Evolutionary conservation across 192 early-diverging fungal species (phyloP).

Genomic region (Umbelopsis ramanniana): DNA sequence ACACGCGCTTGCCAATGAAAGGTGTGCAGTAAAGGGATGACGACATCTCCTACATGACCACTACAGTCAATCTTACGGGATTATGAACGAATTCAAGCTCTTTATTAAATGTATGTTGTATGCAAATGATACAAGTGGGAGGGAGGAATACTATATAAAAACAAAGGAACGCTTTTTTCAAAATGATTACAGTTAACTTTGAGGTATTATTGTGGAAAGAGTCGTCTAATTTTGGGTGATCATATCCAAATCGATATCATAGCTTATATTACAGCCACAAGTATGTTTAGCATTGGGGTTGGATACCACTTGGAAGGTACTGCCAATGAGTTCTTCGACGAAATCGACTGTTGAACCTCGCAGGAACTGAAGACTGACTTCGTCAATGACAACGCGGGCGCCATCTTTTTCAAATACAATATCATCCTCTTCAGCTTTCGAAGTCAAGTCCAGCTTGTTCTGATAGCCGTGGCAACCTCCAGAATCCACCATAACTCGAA

Average conservation of each 20-base stretch:
- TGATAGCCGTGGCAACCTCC: conserved; percentile 90
- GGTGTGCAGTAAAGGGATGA: no score
- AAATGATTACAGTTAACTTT: conserved; percentile 1
- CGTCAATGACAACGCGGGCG: conserved; percentile 74
- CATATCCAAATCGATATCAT: conserved; percentile 47
- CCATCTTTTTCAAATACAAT: conserved; percentile 73
- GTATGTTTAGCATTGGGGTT: conserved; percentile 71
- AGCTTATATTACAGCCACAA: conserved; percentile 51
- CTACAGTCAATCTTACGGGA: background rate
- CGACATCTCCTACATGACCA: no score
- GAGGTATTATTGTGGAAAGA: background rate
- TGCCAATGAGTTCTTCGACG: conserved; percentile 81
- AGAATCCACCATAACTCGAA: conserved; percentile 80
- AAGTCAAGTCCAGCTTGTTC: conserved; percentile 78
- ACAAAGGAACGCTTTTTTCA: background rate
- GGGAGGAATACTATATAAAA: background rate
- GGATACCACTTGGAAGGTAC: conserved; percentile 73
- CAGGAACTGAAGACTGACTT: conserved; percentile 72
- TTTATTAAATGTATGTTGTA: background rate
- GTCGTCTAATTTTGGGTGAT: conserved; percentile 23
- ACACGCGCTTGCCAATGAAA: no score
- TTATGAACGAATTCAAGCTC: background rate
- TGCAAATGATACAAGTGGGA: background rate
- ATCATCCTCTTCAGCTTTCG: conserved; percentile 68
- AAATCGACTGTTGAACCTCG: conserved; percentile 78